Percentiles rank a stretch among this genome's conserved stretches.
Evolutionary conservation across 495 filamentous ascomycete species (phyloP).

Genomic region (Lophiostoma macrostomum): DNA sequence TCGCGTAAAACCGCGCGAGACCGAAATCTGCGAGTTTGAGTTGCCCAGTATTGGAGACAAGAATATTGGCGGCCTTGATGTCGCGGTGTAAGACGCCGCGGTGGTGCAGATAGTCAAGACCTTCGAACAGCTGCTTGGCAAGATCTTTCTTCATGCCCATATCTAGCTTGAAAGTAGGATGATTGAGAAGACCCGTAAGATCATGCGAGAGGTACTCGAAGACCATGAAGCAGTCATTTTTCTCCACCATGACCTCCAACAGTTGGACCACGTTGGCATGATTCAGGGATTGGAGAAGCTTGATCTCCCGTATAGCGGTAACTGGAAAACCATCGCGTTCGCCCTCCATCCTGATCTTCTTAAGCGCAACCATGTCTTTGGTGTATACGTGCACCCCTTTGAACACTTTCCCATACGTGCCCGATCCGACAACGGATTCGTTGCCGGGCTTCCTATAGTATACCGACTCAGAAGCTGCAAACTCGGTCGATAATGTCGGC

Average conservation of each 20-base stretch:
- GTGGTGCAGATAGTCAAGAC: slow-evolving; percentile 89
- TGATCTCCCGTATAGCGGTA: slow-evolving; percentile 95
- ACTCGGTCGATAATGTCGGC: slow-evolving; percentile 65
- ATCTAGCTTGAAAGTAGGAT: slow-evolving; percentile 86
- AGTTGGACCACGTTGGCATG: slow-evolving; percentile 86
- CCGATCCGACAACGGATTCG: slow-evolving; percentile 89
- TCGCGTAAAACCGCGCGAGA: slow-evolving; percentile 93
- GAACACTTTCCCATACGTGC: slow-evolving; percentile 96
- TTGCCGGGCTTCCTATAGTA: slow-evolving; percentile 91
- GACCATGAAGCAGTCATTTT: slow-evolving; percentile 99
- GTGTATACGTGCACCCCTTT: slow-evolving; percentile 97
- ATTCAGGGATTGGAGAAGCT: slow-evolving; percentile 88
- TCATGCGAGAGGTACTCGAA: slow-evolving; percentile 99
- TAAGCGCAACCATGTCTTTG: slow-evolving; percentile 82
- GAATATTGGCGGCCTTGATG: slow-evolving; percentile 68
- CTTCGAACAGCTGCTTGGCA: slow-evolving; percentile 89
- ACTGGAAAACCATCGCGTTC: slow-evolving; percentile 97
- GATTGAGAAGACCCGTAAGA: slow-evolving; percentile 81
- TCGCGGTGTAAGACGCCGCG: slow-evolving; percentile 93
- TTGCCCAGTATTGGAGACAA: slow-evolving; percentile 82
- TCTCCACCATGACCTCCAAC: slow-evolving; percentile 96
- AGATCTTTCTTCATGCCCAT: slow-evolving; percentile 89
- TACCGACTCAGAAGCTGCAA: slow-evolving; percentile 75
- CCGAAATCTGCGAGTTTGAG: slow-evolving; percentile 97
- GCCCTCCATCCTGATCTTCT: slow-evolving; percentile 92